phyloP scores from a whole-genome alignment of 2,329 filamentous ascomycete species.

The Paecilomyces variotii region DNA sequence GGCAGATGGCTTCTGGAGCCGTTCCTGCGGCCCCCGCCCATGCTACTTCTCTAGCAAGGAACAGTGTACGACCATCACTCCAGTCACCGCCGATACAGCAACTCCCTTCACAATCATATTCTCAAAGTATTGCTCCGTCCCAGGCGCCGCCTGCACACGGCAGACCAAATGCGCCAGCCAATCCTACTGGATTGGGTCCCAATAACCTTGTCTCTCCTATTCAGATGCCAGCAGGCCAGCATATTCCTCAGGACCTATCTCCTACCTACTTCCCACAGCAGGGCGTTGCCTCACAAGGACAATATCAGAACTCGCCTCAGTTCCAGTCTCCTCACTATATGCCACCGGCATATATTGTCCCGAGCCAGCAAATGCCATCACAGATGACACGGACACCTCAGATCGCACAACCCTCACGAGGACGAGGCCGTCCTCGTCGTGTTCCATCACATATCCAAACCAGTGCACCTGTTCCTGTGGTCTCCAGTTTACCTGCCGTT shows the following conservation, averaged over 20 bases:
- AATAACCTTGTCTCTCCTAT: background rate
- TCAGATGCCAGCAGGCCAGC: background rate
- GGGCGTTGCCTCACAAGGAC: background rate
- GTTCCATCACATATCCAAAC: background rate
- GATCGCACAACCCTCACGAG: background rate
- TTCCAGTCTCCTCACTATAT: background rate
- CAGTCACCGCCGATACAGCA: background rate
- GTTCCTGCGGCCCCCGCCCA: background rate
- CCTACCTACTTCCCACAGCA: background rate
- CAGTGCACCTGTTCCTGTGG: background rate
- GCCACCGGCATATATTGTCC: background rate
- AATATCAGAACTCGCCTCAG: background rate
- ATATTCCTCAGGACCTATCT: background rate
- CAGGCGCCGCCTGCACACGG: background rate
- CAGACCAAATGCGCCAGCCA: background rate
- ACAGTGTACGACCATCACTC: background rate
- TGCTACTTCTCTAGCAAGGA: background rate
- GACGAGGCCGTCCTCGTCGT: background rate
- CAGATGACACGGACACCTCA: background rate
- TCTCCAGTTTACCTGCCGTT: background rate
- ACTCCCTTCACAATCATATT: background rate
- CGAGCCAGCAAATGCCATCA: background rate
- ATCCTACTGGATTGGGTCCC: background rate
- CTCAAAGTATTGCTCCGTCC: background rate
- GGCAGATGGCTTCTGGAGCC: background rate